Conservation (phyloP, 1,284 basidiomycete species). For the Leucoagaricus sp. region DNA sequence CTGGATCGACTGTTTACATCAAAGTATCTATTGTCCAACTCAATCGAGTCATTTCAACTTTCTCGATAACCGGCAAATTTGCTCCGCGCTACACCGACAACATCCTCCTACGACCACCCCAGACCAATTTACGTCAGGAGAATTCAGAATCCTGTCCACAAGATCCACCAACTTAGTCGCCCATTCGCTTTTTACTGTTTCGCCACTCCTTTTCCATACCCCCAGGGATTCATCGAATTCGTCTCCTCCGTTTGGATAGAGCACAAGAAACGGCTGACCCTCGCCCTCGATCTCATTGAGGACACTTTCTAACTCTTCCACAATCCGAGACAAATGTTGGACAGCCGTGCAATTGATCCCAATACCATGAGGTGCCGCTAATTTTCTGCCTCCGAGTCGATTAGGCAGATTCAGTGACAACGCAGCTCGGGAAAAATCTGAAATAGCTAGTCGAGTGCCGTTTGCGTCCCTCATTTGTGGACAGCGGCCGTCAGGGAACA, state of each 20-base stretch:
- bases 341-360: conserved; percentile 75
- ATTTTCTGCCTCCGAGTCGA: background rate
- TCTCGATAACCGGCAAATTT: conserved; percentile 40
- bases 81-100: conserved; percentile 60
- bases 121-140: conserved; percentile 40
- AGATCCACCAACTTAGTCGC: conserved; percentile 17
- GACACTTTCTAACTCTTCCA: conserved; percentile 30
- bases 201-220: conserved; percentile 39
- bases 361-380: conserved; percentile 21
- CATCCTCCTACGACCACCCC: conserved; percentile 73
- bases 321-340: conserved; percentile 37
- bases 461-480: conserved; percentile 41
- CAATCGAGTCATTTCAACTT: background rate
- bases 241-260: conserved; percentile 19
- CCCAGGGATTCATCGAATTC: conserved; percentile 33
- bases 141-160: conserved; percentile 22
- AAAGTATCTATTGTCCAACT: background rate
- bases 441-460: conserved; percentile 20
- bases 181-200: conserved; percentile 33
- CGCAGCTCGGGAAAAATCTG: conserved; percentile 26
- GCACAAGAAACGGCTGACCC: conserved; percentile 8
- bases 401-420: conserved; percentile 14
- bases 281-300: background rate
- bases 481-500: conserved; percentile 59
- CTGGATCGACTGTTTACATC: background rate